A percentile compares a stretch with the other conserved stretches of the same genome.
These are phyloP conservation scores for Salix arbutifolia DNA, from an alignment of 345 rosid species.

Conservation along the genomic window DNA sequence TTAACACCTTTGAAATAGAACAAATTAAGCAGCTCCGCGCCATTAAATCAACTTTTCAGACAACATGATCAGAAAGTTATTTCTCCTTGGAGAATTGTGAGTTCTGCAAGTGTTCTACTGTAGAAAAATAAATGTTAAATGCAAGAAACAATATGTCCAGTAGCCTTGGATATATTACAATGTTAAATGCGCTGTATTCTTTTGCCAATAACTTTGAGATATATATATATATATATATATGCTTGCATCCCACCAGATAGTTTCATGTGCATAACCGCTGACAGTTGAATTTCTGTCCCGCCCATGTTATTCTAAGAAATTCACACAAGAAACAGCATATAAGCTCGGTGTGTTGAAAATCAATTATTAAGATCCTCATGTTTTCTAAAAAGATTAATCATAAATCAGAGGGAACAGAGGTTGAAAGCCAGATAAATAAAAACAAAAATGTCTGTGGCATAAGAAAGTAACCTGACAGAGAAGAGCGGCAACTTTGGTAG, in stretches of 20 bases:
- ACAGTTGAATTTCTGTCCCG: background rate
- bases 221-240: background rate
- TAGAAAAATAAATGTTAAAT: background rate
- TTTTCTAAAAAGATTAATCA: background rate
- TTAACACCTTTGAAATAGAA: background rate
- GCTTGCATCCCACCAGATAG: background rate
- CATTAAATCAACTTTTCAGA: too few relatives aligned
- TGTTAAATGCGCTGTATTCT: background rate
- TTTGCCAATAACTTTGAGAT: background rate
- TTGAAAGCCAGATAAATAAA: too few relatives aligned
- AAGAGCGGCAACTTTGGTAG: slow-evolving; percentile 23
- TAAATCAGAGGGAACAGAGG: background rate
- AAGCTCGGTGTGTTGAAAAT: background rate
- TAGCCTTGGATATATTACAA: background rate
- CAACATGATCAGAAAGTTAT: background rate
- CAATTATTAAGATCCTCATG: background rate
- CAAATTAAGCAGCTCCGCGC: background rate
- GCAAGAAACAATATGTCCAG: too few relatives aligned
- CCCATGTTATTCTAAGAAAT: background rate
- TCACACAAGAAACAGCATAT: background rate
- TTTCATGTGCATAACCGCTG: background rate
- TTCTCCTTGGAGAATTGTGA: background rate
- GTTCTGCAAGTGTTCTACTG: background rate
- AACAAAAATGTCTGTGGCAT: background rate
- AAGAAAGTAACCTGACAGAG: slow-evolving; percentile 19